Conservation (phyloP, 176 grass and related monocot genomes). For the Urochloa ruziziensis region DNA sequence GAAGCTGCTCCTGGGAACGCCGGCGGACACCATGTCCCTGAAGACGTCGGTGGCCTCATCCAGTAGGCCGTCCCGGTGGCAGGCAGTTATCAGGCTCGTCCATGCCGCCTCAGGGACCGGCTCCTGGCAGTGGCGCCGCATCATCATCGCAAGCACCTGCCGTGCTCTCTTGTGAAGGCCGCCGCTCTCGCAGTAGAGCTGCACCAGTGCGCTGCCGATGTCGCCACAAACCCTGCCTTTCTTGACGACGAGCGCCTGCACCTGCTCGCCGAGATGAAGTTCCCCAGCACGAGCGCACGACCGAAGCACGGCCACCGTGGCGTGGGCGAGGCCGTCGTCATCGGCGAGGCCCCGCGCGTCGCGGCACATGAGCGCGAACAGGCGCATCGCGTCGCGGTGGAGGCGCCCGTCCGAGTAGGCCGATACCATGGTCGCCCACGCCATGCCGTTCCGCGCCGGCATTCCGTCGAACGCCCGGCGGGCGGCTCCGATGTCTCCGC, state of each 20-base stretch:
- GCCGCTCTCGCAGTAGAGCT: slow-evolving; percentile 50
- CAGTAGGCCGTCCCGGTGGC: slow-evolving; percentile 47
- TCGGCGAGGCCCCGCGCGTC: neutral
- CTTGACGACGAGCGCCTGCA: slow-evolving; percentile 61
- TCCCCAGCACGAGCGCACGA: slow-evolving; percentile 39
- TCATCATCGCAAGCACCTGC: slow-evolving; percentile 48
- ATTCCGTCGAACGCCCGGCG: slow-evolving; percentile 66
- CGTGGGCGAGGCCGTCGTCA: slow-evolving; percentile 21
- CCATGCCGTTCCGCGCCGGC: slow-evolving; percentile 32
- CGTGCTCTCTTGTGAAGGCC: slow-evolving; percentile 16
- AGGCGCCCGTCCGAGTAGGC: slow-evolving; percentile 26
- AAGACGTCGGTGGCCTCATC: slow-evolving; percentile 59
- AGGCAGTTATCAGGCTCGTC: slow-evolving; percentile 60
- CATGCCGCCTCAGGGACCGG: slow-evolving; percentile 38
- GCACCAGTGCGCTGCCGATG: slow-evolving; percentile 54
- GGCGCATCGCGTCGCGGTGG: slow-evolving; percentile 34
- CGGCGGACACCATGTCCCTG: slow-evolving; percentile 54
- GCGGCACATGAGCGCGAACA: slow-evolving; percentile 53
- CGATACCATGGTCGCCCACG: slow-evolving; percentile 57
- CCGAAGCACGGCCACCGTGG: slow-evolving; percentile 46
- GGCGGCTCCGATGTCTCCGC: slow-evolving; percentile 19
- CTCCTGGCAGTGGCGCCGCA: neutral
- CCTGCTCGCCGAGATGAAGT: slow-evolving; percentile 41
- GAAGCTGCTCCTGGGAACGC: slow-evolving; percentile 46
- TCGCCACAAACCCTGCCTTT: neutral